These are phyloP conservation scores for Yarrowia sp. DNA, from an alignment of 805 yeast species.

Conservation along the genomic window DNA sequence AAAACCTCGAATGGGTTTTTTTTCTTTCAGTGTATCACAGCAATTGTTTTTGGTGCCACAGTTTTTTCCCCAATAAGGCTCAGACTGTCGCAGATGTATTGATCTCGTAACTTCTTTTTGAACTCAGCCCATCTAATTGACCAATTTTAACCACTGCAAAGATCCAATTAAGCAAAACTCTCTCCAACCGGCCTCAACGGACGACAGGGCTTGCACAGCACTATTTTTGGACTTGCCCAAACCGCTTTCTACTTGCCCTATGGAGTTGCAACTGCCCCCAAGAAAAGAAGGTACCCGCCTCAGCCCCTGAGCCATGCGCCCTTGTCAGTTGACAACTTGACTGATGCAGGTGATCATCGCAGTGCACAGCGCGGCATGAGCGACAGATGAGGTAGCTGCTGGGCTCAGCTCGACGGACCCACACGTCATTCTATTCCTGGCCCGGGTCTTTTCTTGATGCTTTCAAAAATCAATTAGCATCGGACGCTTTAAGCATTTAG, in stretches of 20 bases:
- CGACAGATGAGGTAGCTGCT: constrained; percentile 21
- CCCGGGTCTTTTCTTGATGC: background rate
- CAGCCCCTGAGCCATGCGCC: background rate
- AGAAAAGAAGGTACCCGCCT: background rate
- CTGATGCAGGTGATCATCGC: constrained; percentile 23
- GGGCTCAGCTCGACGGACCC: background rate
- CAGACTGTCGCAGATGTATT: no score
- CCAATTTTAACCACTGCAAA: background rate
- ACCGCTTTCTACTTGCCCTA: background rate
- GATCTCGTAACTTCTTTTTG: no score
- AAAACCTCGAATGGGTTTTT: no score
- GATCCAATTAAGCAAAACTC: background rate
- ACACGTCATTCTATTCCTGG: constrained; percentile 22
- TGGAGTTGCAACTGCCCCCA: constrained; percentile 6
- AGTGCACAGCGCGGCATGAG: background rate
- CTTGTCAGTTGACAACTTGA: constrained; percentile 3
- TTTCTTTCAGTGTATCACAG: no score
- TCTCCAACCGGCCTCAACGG: background rate
- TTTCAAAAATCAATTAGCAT: background rate
- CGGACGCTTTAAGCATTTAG: background rate
- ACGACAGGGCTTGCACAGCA: background rate
- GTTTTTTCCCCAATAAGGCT: no score
- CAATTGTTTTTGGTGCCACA: no score
- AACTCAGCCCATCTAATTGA: no score
- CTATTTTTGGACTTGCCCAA: constrained; percentile 9